Percentiles rank a stretch among this genome's conserved stretches.
Evolutionary conservation across 441 rosid genomes (phyloP).

Genomic region (Bruguiera hainesii): DNA sequence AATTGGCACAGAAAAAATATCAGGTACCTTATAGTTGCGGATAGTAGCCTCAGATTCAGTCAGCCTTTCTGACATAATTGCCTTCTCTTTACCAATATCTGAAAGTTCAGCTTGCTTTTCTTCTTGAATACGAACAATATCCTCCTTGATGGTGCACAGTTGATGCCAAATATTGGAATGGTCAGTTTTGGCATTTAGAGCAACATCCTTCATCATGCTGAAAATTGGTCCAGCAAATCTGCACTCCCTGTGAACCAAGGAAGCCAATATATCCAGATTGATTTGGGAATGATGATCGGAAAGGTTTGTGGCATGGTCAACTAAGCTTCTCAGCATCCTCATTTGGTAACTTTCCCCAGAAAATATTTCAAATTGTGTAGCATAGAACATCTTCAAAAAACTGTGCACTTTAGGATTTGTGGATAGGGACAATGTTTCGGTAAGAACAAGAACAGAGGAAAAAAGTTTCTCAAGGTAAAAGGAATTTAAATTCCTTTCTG

Average conservation of each 20-base stretch:
- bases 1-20: conserved; percentile 3
- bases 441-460: conserved; percentile 60
- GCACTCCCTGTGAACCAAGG: conserved; percentile 60
- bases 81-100: conserved; percentile 47
- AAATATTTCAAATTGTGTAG: conserved; percentile 56
- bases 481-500: conserved; percentile 39
- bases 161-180: conserved; percentile 67
- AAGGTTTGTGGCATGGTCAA: conserved; percentile 58
- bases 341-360: conserved; percentile 51
- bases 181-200: conserved; percentile 63
- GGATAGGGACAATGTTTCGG: conserved; percentile 63
- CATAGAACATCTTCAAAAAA: conserved; percentile 62
- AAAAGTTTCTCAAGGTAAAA: conserved; percentile 37
- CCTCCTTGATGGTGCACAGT: conserved; percentile 55
- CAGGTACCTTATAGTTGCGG: conserved; percentile 53
- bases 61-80: conserved; percentile 36
- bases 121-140: conserved; percentile 45
- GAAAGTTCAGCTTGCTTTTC: conserved; percentile 58
- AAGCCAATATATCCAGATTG: conserved; percentile 63
- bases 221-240: conserved; percentile 53
- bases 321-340: conserved; percentile 67
- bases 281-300: conserved; percentile 45
- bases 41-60: conserved; percentile 51
- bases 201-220: conserved; percentile 63
- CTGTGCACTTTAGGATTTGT: conserved; percentile 48